These are phyloP conservation scores for Scleroderma bovista DNA, from an alignment of 768 basidiomycete genomes.

Conservation along the genomic window DNA sequence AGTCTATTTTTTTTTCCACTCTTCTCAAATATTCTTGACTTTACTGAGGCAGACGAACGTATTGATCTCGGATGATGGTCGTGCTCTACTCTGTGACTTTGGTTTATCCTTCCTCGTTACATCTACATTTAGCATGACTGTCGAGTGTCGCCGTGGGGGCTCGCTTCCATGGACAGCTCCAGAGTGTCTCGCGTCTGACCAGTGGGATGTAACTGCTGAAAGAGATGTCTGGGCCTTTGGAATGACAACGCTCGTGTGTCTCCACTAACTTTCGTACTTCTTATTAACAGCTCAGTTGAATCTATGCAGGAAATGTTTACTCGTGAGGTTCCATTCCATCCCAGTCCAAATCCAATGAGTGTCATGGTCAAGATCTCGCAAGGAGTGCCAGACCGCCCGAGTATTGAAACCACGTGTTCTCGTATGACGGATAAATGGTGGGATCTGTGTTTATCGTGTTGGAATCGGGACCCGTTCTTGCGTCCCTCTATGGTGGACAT, in stretches of 20 bases:
- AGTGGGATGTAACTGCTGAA: background rate
- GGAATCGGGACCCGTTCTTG: background rate
- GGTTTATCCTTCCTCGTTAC: background rate
- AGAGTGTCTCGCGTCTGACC: background rate
- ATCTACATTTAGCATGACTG: background rate
- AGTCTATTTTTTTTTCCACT: background rate
- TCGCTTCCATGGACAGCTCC: background rate
- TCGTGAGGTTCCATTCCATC: background rate
- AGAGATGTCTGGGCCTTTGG: background rate
- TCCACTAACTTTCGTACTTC: background rate
- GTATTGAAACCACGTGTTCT: background rate
- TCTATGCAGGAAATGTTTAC: background rate
- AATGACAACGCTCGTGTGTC: background rate
- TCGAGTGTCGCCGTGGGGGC: background rate
- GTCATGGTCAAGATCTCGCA: background rate
- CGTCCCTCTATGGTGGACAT: background rate
- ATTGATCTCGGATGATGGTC: background rate
- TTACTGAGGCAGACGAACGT: background rate
- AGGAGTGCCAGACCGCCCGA: background rate
- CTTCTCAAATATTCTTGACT: background rate
- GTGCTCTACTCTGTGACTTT: background rate
- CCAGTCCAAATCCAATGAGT: background rate
- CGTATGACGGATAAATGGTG: background rate
- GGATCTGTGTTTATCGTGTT: background rate
- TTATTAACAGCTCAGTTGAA: background rate